phyloP scores from a whole-genome alignment of 192 early-diverging fungal species.

The Podila verticillata region DNA sequence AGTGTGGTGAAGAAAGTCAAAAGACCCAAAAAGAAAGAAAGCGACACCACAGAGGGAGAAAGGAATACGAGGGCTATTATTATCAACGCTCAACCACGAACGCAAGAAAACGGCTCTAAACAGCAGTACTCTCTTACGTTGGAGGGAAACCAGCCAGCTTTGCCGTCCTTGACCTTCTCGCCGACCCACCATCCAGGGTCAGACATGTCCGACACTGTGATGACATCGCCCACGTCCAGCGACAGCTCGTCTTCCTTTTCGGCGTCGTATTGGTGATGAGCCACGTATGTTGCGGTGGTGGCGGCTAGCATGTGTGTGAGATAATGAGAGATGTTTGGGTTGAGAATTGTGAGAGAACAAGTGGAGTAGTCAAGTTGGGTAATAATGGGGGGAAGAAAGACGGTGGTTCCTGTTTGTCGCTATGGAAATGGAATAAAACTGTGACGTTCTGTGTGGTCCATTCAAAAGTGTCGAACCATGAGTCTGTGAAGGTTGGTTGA shows the following conservation, averaged over 20 bases:
- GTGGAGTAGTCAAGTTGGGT: too few relatives aligned
- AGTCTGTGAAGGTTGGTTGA: too few relatives aligned
- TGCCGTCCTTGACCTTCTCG: conserved; percentile 43
- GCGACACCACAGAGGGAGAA: too few relatives aligned
- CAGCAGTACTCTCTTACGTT: conserved; percentile 45
- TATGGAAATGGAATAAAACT: too few relatives aligned
- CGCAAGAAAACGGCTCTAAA: not conserved
- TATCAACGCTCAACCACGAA: not conserved
- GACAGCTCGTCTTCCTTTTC: conserved; percentile 71
- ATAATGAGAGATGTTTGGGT: not conserved
- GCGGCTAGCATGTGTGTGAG: not conserved
- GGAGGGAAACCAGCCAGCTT: conserved; percentile 56
- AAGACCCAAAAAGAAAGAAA: too few relatives aligned
- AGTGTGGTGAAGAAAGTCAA: not conserved
- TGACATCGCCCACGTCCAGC: conserved; percentile 64
- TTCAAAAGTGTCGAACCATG: too few relatives aligned
- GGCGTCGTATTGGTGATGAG: conserved; percentile 63
- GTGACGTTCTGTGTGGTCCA: too few relatives aligned
- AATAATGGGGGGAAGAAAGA: too few relatives aligned
- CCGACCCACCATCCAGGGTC: conserved; percentile 65
- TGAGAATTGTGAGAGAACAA: too few relatives aligned
- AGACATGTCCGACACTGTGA: conserved; percentile 65
- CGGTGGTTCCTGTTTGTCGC: too few relatives aligned
- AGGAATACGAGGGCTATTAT: too few relatives aligned
- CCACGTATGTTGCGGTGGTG: conserved; percentile 30